Base-by-base conservation (phyloP, 495 filamentous ascomycete species). In the Neurospora tetraspora region DNA sequence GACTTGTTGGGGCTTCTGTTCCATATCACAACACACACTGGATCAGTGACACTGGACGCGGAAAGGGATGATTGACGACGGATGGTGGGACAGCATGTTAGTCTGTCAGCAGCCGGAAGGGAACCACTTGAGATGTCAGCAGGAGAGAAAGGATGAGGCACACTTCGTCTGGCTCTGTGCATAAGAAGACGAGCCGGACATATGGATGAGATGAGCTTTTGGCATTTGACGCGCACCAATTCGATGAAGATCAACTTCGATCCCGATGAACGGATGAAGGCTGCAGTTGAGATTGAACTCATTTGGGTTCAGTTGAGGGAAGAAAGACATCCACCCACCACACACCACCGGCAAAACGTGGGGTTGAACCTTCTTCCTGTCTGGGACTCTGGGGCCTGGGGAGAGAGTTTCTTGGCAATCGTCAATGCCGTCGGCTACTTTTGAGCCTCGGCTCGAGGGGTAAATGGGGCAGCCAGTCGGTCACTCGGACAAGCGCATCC, bases 371-470 rank as follows among this genome's bases (percentile, higher is more conserved):
- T 34, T 34, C 31, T 34, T 34, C 31, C 31, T 34, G 31, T 31
- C 43, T 47, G 36, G 39, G 11, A 39, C 43, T 45, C 43, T 20
- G 43, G 20, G 40, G 4, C 40, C 40, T 43, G 43, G 47, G 47
- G 47, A 23, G 11, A 12, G 23, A 27, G 11, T 59, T 59, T 59
- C 47, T 59, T 59, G 47, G 47, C 47, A 59, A 59, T 59, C 47
- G 47, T 31, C 47, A 31, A 31, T 61, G 53, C 53, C 53, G 53
- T 61, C 53, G 53, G 53, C 53, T 61, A 61, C 27, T 61, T 59
- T 61, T 78, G 77, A 77, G 76, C 79, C 79, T 80, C 79, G 79
- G 79, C 76, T 80, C 61, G 73, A 74, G 70, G 73, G 77, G 72
- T 61, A 27, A 61, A 61, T 5, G 53, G 53, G 53, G 27, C 23